Evolutionary conservation across 1,284 basidiomycete species (phyloP), one percentile per base, ranked within the genome.

Genomic region (Cryptococcus amylolentus): DNA sequence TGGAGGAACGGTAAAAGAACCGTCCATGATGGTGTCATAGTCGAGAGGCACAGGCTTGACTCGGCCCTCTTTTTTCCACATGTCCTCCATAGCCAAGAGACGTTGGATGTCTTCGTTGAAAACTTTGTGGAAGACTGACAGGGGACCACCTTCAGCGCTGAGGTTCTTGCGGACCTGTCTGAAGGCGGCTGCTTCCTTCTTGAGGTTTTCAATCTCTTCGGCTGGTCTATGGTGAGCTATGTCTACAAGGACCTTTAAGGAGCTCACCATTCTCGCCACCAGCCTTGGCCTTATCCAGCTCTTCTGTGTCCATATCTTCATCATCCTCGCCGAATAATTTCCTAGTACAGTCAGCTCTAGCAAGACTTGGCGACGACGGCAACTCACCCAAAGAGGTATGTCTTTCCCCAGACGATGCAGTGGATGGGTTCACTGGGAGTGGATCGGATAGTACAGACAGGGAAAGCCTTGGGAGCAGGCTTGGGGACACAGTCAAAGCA

Each of bases 371-470:
- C 56, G 1, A 37, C 9, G 37, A 14, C 6, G 20, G 41, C 20
- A 14, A 78, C 87, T 73, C 66, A 92, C 92, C 87, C 86, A 65
- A 98, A 86, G n/a, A 98, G 85, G 79, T 98, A 98, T 65, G 86
- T 94, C 77, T 98, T 99, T 35, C 91, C 93, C 96, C 96, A 99
- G 0, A 98, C 95, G 55, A 98, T 98, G 72, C 94, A 98, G 72
- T 99, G 96, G 49, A 98, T 96, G 0, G 96, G 93, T 61, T 95
- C 92, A 54, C 89, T 93, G 0, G 96, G 96, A 0, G 96, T 98
- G 2, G 92, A 93, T 47, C 96, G 88, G 67, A 99, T 98, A 0
- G 96, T 99, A 78, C 96, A 99, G 2, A 98, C 94, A 0, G 96
- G 95, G 72, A 91, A 98, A 0, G 90, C 89, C 75, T 95, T 98